These are phyloP conservation scores for Pythium brachiatum DNA, from an alignment of 352 stramenopile species.

Conservation along the genomic window DNA sequence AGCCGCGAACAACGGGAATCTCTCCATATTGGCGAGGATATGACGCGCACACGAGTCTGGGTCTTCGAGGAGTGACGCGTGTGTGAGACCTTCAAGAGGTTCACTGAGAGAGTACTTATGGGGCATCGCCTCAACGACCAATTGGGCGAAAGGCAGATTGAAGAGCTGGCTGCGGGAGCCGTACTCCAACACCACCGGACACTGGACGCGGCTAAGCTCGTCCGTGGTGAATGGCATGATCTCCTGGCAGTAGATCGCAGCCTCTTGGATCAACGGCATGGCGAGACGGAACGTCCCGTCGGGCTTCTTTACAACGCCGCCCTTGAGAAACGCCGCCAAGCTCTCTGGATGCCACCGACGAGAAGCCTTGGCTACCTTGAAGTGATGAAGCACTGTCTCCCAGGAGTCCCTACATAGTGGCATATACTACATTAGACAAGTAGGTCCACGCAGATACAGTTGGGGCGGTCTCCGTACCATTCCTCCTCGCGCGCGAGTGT, in stretches of 20 bases:
- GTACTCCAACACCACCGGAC: constrained; percentile 7
- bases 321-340: constrained; percentile 4
- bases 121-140: neutral
- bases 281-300: constrained; percentile 8
- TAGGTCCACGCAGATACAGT: too few species aligned
- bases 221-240: constrained; percentile 6
- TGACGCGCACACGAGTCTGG: neutral
- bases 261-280: constrained; percentile 14
- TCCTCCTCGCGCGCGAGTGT: constrained; percentile 11
- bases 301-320: neutral
- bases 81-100: neutral
- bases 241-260: constrained; percentile 15
- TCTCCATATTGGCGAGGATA: neutral
- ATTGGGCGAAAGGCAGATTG: neutral
- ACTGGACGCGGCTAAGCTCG: neutral
- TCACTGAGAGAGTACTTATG: neutral
- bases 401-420: constrained; percentile 9
- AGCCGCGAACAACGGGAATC: neutral
- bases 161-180: constrained; percentile 5
- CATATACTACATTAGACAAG: neutral
- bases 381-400: constrained; percentile 5
- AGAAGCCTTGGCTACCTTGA: constrained; percentile 8
- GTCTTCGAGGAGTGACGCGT: constrained; percentile 11
- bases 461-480: too few species aligned
- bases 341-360: constrained; percentile 8